Conservation (phyloP, 129 eudicot species). For the Tanacetum coccineum region DNA sequence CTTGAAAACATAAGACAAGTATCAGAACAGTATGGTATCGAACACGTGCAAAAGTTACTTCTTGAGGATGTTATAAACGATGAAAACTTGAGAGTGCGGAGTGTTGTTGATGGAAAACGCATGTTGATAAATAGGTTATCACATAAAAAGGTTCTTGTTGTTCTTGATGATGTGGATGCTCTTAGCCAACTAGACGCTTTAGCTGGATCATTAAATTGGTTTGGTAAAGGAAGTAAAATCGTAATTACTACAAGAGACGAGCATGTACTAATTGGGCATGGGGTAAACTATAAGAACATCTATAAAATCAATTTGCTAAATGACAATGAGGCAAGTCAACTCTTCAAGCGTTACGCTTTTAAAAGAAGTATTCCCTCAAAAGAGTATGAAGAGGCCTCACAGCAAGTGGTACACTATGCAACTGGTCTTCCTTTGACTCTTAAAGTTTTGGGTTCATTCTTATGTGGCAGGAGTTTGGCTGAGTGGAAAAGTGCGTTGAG, state of each 20-base stretch:
- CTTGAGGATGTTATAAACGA: conserved; percentile 18
- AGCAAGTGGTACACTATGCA: conserved; percentile 20
- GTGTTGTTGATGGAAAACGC: conserved; percentile 12
- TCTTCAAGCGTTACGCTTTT: conserved; percentile 24
- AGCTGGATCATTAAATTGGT: conserved; percentile 18
- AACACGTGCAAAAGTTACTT: conserved; percentile 15
- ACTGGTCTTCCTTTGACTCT: conserved; percentile 28
- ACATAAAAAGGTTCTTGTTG: conserved; percentile 23
- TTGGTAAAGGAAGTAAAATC: background rate
- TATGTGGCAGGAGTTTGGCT: conserved; percentile 13
- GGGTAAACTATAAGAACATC: conserved; percentile 9
- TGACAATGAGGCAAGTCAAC: conserved; percentile 16
- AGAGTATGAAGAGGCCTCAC: conserved; percentile 14
- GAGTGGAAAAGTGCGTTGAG: conserved; percentile 26
- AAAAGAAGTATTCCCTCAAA: conserved; percentile 12
- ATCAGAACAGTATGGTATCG: conserved; percentile 10
- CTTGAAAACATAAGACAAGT: conserved; percentile 16
- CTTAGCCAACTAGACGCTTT: conserved; percentile 13
- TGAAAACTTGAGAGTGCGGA: conserved; percentile 5
- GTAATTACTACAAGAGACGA: too few species aligned
- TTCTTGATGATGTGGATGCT: conserved; percentile 29
- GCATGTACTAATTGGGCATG: conserved; percentile 1
- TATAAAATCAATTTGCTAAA: conserved; percentile 16
- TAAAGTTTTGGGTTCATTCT: conserved; percentile 25
- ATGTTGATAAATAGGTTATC: conserved; percentile 8